phyloP scores from a whole-genome alignment of 768 basidiomycete species.

The Hygrocybe punicea region DNA sequence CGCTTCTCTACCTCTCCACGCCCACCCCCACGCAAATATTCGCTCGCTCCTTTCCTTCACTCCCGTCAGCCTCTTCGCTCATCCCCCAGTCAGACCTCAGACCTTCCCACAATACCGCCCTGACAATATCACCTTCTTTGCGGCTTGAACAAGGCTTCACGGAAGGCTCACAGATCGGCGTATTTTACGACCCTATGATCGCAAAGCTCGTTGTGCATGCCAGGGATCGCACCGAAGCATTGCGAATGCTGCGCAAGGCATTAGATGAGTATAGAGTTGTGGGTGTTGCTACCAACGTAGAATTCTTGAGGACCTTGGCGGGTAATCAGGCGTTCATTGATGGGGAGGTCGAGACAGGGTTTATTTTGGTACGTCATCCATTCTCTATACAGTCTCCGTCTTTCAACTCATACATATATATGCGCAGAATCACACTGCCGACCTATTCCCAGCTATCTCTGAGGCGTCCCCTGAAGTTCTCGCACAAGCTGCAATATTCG shows the following conservation, averaged over 20 bases:
- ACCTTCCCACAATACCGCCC: constrained; percentile 27
- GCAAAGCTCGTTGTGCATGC: constrained; percentile 90
- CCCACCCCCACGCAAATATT: constrained; percentile 71
- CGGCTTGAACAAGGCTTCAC: constrained; percentile 90
- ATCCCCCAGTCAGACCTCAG: constrained; percentile 31
- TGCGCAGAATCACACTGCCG: constrained; percentile 71
- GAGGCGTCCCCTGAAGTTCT: constrained; percentile 61
- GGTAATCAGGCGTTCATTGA: constrained; percentile 72
- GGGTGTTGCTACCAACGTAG: constrained; percentile 87
- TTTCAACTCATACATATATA: not conserved
- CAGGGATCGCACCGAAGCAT: constrained; percentile 75
- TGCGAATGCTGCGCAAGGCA: constrained; percentile 75
- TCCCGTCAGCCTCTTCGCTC: constrained; percentile 19
- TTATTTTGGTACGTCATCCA: constrained; percentile 65
- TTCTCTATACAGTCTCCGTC: constrained; percentile 1
- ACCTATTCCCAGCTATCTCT: constrained; percentile 69
- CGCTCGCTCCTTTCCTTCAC: constrained; percentile 45
- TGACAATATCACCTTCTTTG: constrained; percentile 53
- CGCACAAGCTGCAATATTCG: constrained; percentile 76
- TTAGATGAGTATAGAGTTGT: constrained; percentile 88
- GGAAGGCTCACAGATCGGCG: constrained; percentile 75
- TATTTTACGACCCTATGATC: constrained; percentile 91
- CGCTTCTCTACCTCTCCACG: constrained; percentile 74
- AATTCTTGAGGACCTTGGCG: constrained; percentile 77
- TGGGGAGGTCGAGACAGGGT: constrained; percentile 86